phyloP scores from a whole-genome alignment of 768 basidiomycete species.

The Tricholoma bakamatsutake region DNA sequence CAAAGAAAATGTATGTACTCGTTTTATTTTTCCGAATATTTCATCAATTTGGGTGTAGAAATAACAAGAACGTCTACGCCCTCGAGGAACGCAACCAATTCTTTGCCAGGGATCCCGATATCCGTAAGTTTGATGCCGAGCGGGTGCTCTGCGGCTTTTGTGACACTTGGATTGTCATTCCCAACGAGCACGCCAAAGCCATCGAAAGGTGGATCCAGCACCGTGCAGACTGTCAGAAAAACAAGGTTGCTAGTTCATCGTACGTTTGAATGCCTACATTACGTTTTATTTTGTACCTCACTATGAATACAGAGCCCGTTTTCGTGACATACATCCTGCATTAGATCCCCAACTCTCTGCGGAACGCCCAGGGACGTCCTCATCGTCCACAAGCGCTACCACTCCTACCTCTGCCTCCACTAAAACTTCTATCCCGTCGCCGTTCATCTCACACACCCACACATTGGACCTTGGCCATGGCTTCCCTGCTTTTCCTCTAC shows the following conservation, averaged over 20 bases:
- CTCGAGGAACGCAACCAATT: conserved; percentile 54
- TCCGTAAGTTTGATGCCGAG: conserved; percentile 72
- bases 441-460: conserved; percentile 7
- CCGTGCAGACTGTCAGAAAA: conserved; percentile 47
- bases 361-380: conserved; percentile 5
- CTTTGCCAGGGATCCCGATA: conserved; percentile 59
- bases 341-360: not conserved
- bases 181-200: conserved; percentile 55
- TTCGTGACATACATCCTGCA: not conserved
- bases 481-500: conserved; percentile 50
- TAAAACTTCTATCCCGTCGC: conserved; percentile 7
- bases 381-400: conserved; percentile 1
- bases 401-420: conserved; percentile 4
- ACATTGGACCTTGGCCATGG: conserved; percentile 18
- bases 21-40: not conserved
- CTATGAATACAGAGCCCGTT: not conserved
- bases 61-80: conserved; percentile 50
- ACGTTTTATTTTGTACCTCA: conserved; percentile 1
- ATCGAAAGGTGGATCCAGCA: conserved; percentile 65
- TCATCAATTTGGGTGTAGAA: conserved; percentile 17
- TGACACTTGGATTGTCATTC: conserved; percentile 59
- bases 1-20: conserved; percentile 62
- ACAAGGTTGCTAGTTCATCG: conserved; percentile 7
- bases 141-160: conserved; percentile 65
- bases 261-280: conserved; percentile 6